Evolutionary conservation across 2,329 filamentous ascomycete genomes (phyloP), one percentile per base, ranked within the genome.

Genomic region (Mollisiaceae sp.): DNA sequence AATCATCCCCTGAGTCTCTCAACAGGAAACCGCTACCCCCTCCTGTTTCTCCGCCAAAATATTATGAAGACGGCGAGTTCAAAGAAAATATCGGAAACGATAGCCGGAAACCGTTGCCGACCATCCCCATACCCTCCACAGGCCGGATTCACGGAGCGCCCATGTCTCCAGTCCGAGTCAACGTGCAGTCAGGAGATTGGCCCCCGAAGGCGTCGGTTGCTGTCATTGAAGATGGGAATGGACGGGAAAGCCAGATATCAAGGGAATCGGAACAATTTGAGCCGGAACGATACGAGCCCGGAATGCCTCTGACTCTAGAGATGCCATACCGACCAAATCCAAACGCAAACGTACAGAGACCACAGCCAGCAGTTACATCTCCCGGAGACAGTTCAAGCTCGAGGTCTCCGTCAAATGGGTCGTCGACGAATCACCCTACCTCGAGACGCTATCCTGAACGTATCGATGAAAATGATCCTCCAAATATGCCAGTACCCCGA

Each of bases 151-250:
- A 82, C 67, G 81, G 83, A 59, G 80, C 81, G 18, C 85, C 86
- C 36, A 79, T 82, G 35, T 88, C 86, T 47, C 85, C 86, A 20
- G 84, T 86, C 63, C 81, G 79, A 64, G 80, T 87, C 62, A 86
- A 84, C 71, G 82, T 85, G 63, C 82, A 83, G 59, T 77, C 80
- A 27, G 83, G 85, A 50, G 80, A 83, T 73, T 86, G 82, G 82
- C 78, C 79, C 22, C 79, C 80, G 24, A 79, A 80, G 70, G 81
- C 85, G 24, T 84, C 83, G 36, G 83, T 83, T 70, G 83, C 78
- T 36, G 80, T 82, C 69, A 82, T 88, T 65, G 83, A 86, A 72
- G 75, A 73, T 61, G 64, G 59, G 9, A 64, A 47, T 38, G 55
- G 54, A 27, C 65, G 59, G 41, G 64, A 57, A 54, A 62, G 62